phyloP scores from a whole-genome alignment of 106 monocot species.

The Allium sativum region DNA sequence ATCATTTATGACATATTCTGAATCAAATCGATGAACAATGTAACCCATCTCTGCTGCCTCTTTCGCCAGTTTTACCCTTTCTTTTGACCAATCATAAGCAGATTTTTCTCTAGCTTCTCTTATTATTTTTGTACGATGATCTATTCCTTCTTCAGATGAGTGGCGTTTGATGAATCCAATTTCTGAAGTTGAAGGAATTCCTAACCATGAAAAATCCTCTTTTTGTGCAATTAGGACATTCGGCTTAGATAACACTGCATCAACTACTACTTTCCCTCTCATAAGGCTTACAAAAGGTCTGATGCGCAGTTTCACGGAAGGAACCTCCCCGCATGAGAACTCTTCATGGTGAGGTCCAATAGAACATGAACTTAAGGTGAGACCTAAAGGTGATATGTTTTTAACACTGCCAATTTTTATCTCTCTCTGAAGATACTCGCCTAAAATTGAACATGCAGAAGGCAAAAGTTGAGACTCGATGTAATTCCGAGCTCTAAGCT shows the following conservation, averaged over 20 bases:
- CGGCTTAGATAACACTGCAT: conserved; percentile 74
- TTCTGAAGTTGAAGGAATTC: conserved; percentile 71
- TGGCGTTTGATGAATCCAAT: conserved; percentile 22
- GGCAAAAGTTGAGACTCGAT: conserved; percentile 65
- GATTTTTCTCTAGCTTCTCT: conserved; percentile 72
- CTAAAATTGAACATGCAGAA: conserved; percentile 63
- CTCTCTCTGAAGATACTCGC: conserved; percentile 80
- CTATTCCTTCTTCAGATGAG: conserved; percentile 86
- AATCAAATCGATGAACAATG: conserved; percentile 38
- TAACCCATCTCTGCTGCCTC: conserved; percentile 73
- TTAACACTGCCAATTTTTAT: conserved; percentile 66
- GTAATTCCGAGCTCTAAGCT: conserved; percentile 47
- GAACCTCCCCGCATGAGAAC: conserved; percentile 90
- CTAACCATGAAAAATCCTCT: conserved; percentile 94
- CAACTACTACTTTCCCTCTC: conserved; percentile 84
- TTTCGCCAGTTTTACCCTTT: conserved; percentile 53
- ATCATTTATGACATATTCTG: conserved; percentile 12
- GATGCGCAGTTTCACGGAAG: conserved; percentile 58
- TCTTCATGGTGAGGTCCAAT: conserved; percentile 79
- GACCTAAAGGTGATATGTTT: conserved; percentile 77
- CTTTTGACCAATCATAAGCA: conserved; percentile 24
- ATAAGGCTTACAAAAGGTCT: conserved; percentile 82
- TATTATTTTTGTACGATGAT: conserved; percentile 69
- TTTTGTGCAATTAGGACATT: conserved; percentile 68
- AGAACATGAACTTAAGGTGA: conserved; percentile 76